phyloP scores from a whole-genome alignment of 257 asterid genomes.

The Cynanchum wilfordii region DNA sequence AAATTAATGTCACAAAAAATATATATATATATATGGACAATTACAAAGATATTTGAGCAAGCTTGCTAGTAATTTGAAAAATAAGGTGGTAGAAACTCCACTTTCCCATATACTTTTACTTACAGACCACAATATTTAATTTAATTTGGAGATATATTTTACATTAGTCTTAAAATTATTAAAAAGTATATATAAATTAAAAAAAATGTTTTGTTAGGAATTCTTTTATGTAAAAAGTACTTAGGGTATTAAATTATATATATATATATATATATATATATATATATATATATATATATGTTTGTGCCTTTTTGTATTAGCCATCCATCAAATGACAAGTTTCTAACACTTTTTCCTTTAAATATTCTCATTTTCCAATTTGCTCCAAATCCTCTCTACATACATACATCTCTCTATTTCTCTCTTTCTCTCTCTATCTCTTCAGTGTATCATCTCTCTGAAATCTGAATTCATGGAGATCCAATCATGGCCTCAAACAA shows the following conservation, averaged over 20 bases:
- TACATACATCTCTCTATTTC: not conserved
- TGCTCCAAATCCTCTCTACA: slow-evolving; percentile 8
- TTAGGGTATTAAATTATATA: slow-evolving; percentile 2
- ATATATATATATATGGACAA: too few relatives aligned
- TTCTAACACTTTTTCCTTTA: slow-evolving; percentile 12
- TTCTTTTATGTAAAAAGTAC: slow-evolving; percentile 15
- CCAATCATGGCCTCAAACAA: slow-evolving; percentile 27
- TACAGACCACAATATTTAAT: too few relatives aligned
- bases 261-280: too few relatives aligned
- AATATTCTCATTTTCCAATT: slow-evolving; percentile 16
- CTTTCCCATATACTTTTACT: too few relatives aligned
- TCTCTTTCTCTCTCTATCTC: not conserved
- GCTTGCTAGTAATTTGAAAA: too few relatives aligned
- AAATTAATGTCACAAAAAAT: too few relatives aligned
- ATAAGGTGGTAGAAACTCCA: too few relatives aligned
- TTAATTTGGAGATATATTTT: too few relatives aligned
- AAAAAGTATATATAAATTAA: too few relatives aligned
- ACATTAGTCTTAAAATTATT: too few relatives aligned
- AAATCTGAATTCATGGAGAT: slow-evolving; percentile 33
- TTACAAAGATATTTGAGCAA: too few relatives aligned
- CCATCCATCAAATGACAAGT: slow-evolving; percentile 23
- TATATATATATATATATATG: too few relatives aligned
- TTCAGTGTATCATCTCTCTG: not conserved
- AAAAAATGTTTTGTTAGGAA: not conserved
- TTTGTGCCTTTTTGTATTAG: slow-evolving; percentile 9